phyloP scores from a whole-genome alignment of 169 alveolate species.

The Blepharisma undulans region DNA sequence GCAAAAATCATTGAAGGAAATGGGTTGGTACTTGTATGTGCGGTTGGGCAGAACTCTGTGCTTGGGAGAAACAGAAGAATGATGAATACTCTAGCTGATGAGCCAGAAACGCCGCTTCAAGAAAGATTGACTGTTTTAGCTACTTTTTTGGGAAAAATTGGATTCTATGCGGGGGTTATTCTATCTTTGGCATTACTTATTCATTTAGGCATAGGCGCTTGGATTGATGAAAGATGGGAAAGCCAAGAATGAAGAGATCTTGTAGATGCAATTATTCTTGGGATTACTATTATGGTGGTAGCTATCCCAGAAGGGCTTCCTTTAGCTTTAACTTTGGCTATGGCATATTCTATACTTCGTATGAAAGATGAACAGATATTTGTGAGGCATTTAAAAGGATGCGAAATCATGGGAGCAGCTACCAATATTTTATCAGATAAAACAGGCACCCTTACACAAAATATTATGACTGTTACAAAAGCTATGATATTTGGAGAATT shows the following conservation, averaged over 20 bases:
- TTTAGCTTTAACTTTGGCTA: conserved; percentile 95
- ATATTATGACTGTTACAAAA: conserved; percentile 91
- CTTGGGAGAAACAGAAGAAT: conserved; percentile 19
- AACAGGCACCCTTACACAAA: conserved; percentile 97
- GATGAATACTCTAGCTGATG: background rate
- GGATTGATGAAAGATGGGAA: conserved; percentile 42
- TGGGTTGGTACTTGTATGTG: conserved; percentile 68
- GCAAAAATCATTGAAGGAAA: conserved; percentile 77
- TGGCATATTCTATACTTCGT: conserved; percentile 93
- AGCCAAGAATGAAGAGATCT: conserved; percentile 46
- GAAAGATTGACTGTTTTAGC: conserved; percentile 73
- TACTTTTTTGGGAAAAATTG: conserved; percentile 72
- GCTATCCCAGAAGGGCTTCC: conserved; percentile 99
- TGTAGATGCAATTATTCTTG: conserved; percentile 71
- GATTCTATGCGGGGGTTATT: conserved; percentile 55
- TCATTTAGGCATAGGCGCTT: conserved; percentile 41
- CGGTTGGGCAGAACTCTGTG: conserved; percentile 65
- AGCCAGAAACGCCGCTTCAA: conserved; percentile 73
- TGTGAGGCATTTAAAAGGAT: conserved; percentile 95
- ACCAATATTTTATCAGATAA: conserved; percentile 96
- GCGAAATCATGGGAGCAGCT: conserved; percentile 97
- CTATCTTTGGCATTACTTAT: conserved; percentile 62
- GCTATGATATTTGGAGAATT: conserved; percentile 16
- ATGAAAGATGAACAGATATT: conserved; percentile 94
- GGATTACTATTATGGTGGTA: conserved; percentile 90